Percentiles rank a stretch among this genome's conserved stretches.
These are phyloP conservation scores for Drosera spatulata DNA, from an alignment of 179 eudicot genomes.

Conservation along the genomic window DNA sequence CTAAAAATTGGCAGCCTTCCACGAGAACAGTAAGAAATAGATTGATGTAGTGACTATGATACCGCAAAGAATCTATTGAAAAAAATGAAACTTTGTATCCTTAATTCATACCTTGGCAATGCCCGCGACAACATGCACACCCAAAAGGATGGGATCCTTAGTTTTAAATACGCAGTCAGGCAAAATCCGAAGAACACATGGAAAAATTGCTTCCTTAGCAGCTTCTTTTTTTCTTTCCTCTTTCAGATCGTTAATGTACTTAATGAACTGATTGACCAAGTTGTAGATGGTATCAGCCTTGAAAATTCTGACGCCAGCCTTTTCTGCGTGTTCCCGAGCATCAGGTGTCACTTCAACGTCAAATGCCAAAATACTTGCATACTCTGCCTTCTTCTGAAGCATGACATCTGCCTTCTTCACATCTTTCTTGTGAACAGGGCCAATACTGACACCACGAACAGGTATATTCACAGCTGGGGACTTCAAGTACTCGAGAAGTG, in stretches of 20 bases:
- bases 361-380: slow-evolving; percentile 80
- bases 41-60: background rate
- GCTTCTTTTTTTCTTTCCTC: slow-evolving; percentile 92
- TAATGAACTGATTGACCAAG: slow-evolving; percentile 87
- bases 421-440: slow-evolving; percentile 93
- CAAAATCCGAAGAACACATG: slow-evolving; percentile 81
- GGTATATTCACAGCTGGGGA: slow-evolving; percentile 81
- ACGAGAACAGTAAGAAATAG: no score
- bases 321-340: slow-evolving; percentile 89
- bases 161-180: slow-evolving; percentile 81
- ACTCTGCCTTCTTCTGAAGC: slow-evolving; percentile 97
- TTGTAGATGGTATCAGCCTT: slow-evolving; percentile 85
- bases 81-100: background rate
- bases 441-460: slow-evolving; percentile 88
- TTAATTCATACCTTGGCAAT: slow-evolving; percentile 47
- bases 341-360: slow-evolving; percentile 97
- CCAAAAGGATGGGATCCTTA: slow-evolving; percentile 91
- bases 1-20: no score
- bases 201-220: slow-evolving; percentile 89
- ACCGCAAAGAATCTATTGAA: no score
- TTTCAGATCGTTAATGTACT: slow-evolving; percentile 81
- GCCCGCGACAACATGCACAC: slow-evolving; percentile 87
- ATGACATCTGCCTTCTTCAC: slow-evolving; percentile 94
- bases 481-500: slow-evolving; percentile 75
- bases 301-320: slow-evolving; percentile 72